Base-by-base conservation (phyloP, 164 flowering plant species). In the Santalum album region DNA sequence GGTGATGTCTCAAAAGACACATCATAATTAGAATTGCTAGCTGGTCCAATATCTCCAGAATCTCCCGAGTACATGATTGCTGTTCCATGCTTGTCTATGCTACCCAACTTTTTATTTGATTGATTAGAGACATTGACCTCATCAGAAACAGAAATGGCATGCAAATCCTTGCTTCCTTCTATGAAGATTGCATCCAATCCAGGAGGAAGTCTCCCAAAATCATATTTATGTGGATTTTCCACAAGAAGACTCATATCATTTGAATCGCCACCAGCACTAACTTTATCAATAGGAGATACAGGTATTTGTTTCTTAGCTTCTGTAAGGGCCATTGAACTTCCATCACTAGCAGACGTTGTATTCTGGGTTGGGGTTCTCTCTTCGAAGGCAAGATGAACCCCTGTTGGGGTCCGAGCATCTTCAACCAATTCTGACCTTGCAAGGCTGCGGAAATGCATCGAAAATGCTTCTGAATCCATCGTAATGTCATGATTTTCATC, bases 401-500 rank as follows among this genome's bases (percentile, higher is more conserved):
- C 71, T 7, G 82, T 69, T 45, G 95, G 84, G 12, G 95, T 88
- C 66, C 67, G 73, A 22, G 71, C 44, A 39, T 78, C 73, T 22
- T 58, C 72, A 29, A 69, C 88, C 0, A 79, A 75, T 11, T 76
- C 84, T 47, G 86, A 82, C 62, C 60, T 76, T 19, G 73, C 74
- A 68, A 89, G 84, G 54, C 88, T 92, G 12, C 75, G 84, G 61
- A 68, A 92, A 71, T 89, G 94, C 86, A 86, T 70, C 1, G 96
- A 83, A 60, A 92, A 88, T 32, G 94, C 83, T 12, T 95, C 83
- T 11, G 98, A 89, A 66, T 92, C 98, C 85, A 92, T 68, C 9
- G 98, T 86, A 22, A 79, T 45, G 42, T 90, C 97, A 64, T 74
- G 81, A 56, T 76, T 69, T 26, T 76, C 82, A 69, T 86, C 86